phyloP scores from a whole-genome alignment of 1,139 yeast species.

The Geotrichum restrictum region DNA sequence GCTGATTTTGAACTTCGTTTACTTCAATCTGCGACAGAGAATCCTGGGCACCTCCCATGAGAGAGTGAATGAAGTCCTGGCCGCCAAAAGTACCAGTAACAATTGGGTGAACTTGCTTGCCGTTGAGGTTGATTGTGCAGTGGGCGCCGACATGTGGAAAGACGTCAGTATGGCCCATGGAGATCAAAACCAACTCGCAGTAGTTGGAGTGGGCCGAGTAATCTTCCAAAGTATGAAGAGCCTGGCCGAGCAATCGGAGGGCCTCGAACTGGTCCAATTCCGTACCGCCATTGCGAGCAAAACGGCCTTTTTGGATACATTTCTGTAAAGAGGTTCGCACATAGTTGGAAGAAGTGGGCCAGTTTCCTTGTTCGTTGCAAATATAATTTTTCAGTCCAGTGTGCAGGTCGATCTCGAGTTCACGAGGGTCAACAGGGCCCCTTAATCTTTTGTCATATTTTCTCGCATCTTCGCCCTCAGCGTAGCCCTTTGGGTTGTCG shows the following conservation, averaged over 20 bases:
- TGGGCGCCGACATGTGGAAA: conserved; percentile 32
- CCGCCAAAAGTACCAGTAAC: conserved; percentile 35
- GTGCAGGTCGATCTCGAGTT: conserved; percentile 29
- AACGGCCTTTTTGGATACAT: conserved; percentile 29
- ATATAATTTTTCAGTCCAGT: conserved; percentile 33
- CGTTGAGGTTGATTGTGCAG: conserved; percentile 26
- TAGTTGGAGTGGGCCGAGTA: conserved; percentile 31
- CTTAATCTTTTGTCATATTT: conserved; percentile 25
- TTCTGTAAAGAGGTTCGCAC: conserved; percentile 26
- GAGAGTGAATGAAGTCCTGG: conserved; percentile 29
- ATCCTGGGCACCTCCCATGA: conserved; percentile 33
- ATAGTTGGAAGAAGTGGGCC: conserved; percentile 30
- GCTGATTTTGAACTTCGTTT: conserved; percentile 23
- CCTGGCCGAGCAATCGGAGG: conserved; percentile 31
- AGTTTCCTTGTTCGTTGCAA: conserved; percentile 30
- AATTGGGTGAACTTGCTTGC: conserved; percentile 28
- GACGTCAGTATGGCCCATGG: conserved; percentile 29
- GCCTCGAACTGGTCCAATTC: conserved; percentile 27
- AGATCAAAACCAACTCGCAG: conserved; percentile 28
- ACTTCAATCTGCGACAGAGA: conserved; percentile 28
- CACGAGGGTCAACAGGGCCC: conserved; percentile 29
- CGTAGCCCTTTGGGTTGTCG: conserved; percentile 31
- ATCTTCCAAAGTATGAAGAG: conserved; percentile 30
- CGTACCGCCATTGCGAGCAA: conserved; percentile 17
- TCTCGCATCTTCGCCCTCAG: conserved; percentile 27